phyloP scores from a whole-genome alignment of 1,284 basidiomycete genomes.

The Leccinum angustisporum region DNA sequence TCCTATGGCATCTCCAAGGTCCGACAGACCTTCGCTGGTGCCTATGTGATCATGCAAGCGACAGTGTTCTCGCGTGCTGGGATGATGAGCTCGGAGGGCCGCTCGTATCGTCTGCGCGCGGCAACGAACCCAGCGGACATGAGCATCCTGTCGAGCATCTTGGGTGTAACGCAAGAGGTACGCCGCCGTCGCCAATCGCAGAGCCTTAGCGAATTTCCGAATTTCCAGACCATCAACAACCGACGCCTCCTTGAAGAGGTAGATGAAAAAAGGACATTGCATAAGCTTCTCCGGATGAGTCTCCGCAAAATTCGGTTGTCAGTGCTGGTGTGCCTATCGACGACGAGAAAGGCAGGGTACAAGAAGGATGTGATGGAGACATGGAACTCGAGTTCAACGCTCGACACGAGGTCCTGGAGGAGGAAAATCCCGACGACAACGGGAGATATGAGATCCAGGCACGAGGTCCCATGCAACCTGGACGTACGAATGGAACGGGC shows the following conservation, averaged over 20 bases:
- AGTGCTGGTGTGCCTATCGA: constrained; percentile 24
- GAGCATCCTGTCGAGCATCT: constrained; percentile 78
- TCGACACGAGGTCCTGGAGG: constrained; percentile 2
- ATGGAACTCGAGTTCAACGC: constrained; percentile 19
- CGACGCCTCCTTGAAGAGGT: constrained; percentile 69
- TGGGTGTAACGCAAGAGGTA: constrained; percentile 85
- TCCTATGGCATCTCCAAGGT: constrained; percentile 87
- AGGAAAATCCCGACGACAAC: constrained; percentile 3
- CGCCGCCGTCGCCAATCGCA: constrained; percentile 23
- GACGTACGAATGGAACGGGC: constrained; percentile 4
- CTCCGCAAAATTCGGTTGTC: constrained; percentile 31
- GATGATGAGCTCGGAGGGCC: constrained; percentile 54
- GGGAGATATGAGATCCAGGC: constrained; percentile 26
- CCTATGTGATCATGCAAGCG: constrained; percentile 79
- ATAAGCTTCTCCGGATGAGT: constrained; percentile 56
- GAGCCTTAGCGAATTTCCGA: neutral
- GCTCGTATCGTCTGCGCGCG: constrained; percentile 45
- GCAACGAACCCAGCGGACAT: constrained; percentile 60
- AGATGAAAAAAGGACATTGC: constrained; percentile 50
- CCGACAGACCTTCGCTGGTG: constrained; percentile 81
- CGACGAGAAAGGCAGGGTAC: constrained; percentile 28
- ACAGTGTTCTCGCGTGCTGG: constrained; percentile 50
- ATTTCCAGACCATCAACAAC: constrained; percentile 65
- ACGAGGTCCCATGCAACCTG: constrained; percentile 13
- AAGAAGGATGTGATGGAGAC: constrained; percentile 41